Percentiles rank a stretch among this genome's conserved stretches.
These are phyloP conservation scores for Neonectria punicea DNA, from an alignment of 2,329 filamentous ascomycete genomes.

Conservation along the genomic window DNA sequence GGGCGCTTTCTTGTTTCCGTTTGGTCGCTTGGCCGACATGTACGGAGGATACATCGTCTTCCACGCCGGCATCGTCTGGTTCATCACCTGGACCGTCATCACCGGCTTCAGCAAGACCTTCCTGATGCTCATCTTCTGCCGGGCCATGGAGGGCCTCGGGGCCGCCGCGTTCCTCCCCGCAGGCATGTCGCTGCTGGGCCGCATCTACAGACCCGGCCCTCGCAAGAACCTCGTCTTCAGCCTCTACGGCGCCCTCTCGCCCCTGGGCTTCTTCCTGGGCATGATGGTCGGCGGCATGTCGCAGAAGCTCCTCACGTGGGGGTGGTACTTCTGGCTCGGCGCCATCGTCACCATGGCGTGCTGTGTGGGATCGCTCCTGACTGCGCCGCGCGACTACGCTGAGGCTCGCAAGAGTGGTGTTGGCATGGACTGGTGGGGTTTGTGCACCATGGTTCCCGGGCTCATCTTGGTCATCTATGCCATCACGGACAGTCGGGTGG, in stretches of 20 bases:
- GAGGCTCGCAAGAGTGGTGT: conserved; percentile 43
- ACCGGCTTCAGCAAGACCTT: conserved; percentile 72
- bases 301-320: conserved; percentile 68
- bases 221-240: conserved; percentile 73
- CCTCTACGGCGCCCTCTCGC: conserved; percentile 66
- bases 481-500: conserved; percentile 69
- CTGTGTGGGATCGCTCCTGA: conserved; percentile 56
- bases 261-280: conserved; percentile 67
- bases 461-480: conserved; percentile 75
- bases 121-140: conserved; percentile 73
- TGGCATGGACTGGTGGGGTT: conserved; percentile 72
- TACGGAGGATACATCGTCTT: conserved; percentile 69
- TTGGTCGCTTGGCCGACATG: conserved; percentile 67
- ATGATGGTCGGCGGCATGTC: conserved; percentile 73
- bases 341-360: conserved; percentile 56
- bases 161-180: conserved; percentile 75
- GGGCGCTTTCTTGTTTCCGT: conserved; percentile 68
- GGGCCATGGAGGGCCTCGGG: conserved; percentile 75
- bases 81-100: conserved; percentile 71
- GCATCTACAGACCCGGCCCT: conserved; percentile 72
- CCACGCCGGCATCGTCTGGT: conserved; percentile 67
- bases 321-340: conserved; percentile 77
- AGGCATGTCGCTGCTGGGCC: conserved; percentile 73
- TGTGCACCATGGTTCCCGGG: conserved; percentile 63
- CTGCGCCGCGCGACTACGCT: conserved; percentile 50